phyloP scores from a whole-genome alignment of 2,329 filamentous ascomycete genomes.

The Aspergillus ochraceus region DNA sequence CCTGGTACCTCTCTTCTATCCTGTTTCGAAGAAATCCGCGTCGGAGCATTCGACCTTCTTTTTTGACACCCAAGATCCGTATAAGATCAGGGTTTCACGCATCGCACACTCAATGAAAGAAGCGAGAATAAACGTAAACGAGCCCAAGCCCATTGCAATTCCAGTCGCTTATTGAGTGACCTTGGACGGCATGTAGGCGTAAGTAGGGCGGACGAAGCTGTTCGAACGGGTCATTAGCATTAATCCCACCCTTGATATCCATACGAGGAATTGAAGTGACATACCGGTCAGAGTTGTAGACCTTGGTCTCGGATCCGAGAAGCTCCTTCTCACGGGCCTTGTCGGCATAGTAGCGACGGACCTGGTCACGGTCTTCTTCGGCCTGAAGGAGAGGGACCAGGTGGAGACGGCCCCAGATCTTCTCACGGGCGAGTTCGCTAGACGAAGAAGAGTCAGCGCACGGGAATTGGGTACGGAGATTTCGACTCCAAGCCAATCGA shows the following conservation, averaged over 20 bases:
- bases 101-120: slow-evolving; percentile 7
- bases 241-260: slow-evolving; percentile 5
- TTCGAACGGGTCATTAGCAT: slow-evolving; percentile 9
- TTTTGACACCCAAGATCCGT: background rate
- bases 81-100: slow-evolving; percentile 5
- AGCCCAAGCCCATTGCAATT: slow-evolving; percentile 11
- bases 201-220: slow-evolving; percentile 81
- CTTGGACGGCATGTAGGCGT: slow-evolving; percentile 67
- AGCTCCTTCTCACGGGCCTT: slow-evolving; percentile 88
- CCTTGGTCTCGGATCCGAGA: slow-evolving; percentile 76
- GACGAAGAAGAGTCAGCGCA: background rate
- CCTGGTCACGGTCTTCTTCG: slow-evolving; percentile 94
- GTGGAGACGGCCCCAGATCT: slow-evolving; percentile 97
- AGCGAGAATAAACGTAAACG: slow-evolving; percentile 5
- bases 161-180: slow-evolving; percentile 54
- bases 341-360: slow-evolving; percentile 81
- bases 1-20: slow-evolving; percentile 3
- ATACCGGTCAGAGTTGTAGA: slow-evolving; percentile 88
- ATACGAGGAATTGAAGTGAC: slow-evolving; percentile 30
- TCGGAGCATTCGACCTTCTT: slow-evolving; percentile 8
- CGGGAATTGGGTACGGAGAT: background rate
- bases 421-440: slow-evolving; percentile 92
- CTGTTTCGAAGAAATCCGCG: background rate
- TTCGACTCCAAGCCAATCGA: background rate
- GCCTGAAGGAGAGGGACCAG: slow-evolving; percentile 91